A percentile compares a stretch with the other conserved stretches of the same genome.
Conservation (phyloP, 1,139 yeast genomes). For the Magnusiomyces paraingens region DNA sequence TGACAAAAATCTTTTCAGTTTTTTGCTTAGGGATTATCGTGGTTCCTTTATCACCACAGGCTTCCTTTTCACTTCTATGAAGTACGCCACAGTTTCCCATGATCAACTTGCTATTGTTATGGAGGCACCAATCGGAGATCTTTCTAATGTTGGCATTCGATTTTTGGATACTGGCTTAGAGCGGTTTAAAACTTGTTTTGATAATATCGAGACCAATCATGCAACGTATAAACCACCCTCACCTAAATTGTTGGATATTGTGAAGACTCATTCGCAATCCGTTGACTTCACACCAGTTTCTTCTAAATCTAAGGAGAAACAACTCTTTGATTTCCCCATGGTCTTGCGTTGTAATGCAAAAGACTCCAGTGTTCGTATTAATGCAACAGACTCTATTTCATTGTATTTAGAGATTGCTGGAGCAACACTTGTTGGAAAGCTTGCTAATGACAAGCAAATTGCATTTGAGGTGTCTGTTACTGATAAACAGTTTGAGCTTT, state of each 20-base stretch:
- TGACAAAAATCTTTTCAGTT: not conserved
- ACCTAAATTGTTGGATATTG: too few relatives aligned
- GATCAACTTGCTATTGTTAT: constrained; percentile 11
- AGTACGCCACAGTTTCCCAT: constrained; percentile 7
- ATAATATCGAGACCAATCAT: not conserved
- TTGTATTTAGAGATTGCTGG: not conserved
- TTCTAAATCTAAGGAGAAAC: too few relatives aligned
- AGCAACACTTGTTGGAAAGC: not conserved
- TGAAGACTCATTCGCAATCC: too few relatives aligned
- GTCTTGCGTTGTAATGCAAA: not conserved
- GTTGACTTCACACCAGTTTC: too few relatives aligned
- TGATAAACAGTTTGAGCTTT: constrained; percentile 1
- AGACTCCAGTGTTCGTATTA: not conserved
- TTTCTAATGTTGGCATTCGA: constrained; percentile 7
- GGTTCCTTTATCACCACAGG: constrained; percentile 13
- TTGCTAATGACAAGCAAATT: not conserved
- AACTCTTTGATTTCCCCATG: not conserved
- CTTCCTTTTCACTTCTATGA: constrained; percentile 7
- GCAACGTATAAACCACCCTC: not conserved
- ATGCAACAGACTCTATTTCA: constrained; percentile 1
- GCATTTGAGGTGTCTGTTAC: constrained; percentile 3
- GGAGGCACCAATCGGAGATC: constrained; percentile 12
- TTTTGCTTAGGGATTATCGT: constrained; percentile 6
- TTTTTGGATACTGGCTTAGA: constrained; percentile 12
- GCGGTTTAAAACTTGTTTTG: constrained; percentile 5